A percentile compares a stretch with the other conserved stretches of the same genome.
These are phyloP conservation scores for Angophora floribunda DNA, from an alignment of 345 rosid genomes.

Conservation along the genomic window DNA sequence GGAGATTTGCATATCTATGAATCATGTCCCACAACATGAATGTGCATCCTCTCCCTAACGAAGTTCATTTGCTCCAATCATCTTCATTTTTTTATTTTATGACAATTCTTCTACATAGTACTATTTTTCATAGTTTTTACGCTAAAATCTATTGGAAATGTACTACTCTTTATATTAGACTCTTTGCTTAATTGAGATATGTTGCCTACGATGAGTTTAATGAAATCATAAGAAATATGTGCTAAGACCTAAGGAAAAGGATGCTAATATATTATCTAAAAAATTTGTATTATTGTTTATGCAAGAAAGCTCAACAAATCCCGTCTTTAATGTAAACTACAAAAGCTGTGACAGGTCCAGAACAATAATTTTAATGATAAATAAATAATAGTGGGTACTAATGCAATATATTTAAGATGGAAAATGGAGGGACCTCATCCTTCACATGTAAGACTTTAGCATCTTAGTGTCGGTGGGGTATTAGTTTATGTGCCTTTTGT, in stretches of 20 bases:
- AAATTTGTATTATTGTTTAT: neutral
- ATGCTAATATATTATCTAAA: neutral
- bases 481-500: neutral
- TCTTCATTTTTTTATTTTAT: neutral
- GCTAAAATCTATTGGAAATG: neutral
- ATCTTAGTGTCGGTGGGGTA: neutral
- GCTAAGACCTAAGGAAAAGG: neutral
- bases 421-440: neutral
- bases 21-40: neutral
- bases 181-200: neutral
- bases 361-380: neutral
- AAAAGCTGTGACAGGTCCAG: neutral
- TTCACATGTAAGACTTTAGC: neutral
- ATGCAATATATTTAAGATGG: neutral
- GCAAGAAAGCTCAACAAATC: neutral
- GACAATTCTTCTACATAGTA: neutral
- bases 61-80: neutral
- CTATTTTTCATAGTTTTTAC: neutral
- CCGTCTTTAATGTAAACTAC: neutral
- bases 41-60: neutral
- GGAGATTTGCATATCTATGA: neutral
- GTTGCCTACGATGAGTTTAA: neutral
- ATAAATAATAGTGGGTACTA: neutral
- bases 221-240: neutral
- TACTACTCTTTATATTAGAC: neutral